Evolutionary conservation across 140 eudicot species (phyloP).

Genomic region (Senecio squalidus): DNA sequence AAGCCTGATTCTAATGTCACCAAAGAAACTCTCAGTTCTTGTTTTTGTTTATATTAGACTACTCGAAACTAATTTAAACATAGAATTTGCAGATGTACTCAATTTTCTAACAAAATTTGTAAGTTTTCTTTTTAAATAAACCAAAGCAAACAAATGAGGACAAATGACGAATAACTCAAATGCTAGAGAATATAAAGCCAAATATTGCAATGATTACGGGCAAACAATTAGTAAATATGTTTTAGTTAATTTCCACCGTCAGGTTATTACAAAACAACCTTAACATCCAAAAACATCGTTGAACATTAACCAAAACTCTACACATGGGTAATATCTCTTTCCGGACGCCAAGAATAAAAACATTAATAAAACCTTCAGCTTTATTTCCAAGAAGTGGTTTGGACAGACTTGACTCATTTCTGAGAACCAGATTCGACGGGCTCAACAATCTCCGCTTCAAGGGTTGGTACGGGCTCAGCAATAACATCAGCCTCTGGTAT

Average conservation of each 20-base stretch:
- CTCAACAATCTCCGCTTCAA: constrained; percentile 66
- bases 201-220: neutral
- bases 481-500: constrained; percentile 39
- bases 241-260: no score
- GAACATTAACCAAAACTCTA: neutral
- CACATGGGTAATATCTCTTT: neutral
- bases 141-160: no score
- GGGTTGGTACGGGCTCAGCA: constrained; percentile 35
- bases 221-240: neutral
- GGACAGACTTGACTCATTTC: constrained; percentile 28
- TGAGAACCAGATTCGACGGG: constrained; percentile 57
- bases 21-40: no score
- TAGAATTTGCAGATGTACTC: no score
- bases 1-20: no score
- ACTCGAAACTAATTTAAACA: no score
- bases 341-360: neutral
- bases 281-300: neutral
- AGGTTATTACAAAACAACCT: no score
- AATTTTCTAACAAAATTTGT: no score
- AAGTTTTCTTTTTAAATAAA: no score
- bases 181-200: neutral
- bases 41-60: no score
- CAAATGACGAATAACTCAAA: no score
- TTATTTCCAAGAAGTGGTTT: constrained; percentile 2
- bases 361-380: neutral